Evolutionary conservation across 2,329 filamentous ascomycete species (phyloP).

Genomic region (Fusarium sp.): DNA sequence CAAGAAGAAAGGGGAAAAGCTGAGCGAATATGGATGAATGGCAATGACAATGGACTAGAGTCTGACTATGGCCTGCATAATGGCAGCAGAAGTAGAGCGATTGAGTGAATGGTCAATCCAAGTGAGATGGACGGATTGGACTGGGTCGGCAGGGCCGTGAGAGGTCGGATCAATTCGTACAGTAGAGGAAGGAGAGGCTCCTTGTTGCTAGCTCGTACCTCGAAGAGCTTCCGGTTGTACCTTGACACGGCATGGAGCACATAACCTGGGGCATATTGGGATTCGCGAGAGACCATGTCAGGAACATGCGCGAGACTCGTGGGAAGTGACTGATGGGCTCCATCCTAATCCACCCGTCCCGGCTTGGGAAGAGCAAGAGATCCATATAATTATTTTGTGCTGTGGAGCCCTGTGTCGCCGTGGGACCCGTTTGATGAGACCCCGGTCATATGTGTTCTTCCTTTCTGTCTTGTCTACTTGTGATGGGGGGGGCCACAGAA

Average conservation of each 20-base stretch:
- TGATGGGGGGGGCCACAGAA: slow-evolving; percentile 23
- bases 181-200: slow-evolving; percentile 15
- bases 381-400: slow-evolving; percentile 26
- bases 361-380: slow-evolving; percentile 17
- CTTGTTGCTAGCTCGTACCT: slow-evolving; percentile 39
- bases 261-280: slow-evolving; percentile 38
- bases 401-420: slow-evolving; percentile 31
- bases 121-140: background rate
- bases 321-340: slow-evolving; percentile 27
- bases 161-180: slow-evolving; percentile 41
- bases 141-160: slow-evolving; percentile 37
- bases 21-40: slow-evolving; percentile 18
- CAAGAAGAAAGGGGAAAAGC: slow-evolving; percentile 7
- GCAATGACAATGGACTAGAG: slow-evolving; percentile 14
- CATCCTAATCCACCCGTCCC: slow-evolving; percentile 36
- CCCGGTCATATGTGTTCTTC: slow-evolving; percentile 25
- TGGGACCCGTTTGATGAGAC: slow-evolving; percentile 37
- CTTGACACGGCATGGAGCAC: slow-evolving; percentile 32
- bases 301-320: slow-evolving; percentile 35
- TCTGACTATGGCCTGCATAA: slow-evolving; percentile 13
- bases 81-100: slow-evolving; percentile 16
- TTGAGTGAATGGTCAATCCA: slow-evolving; percentile 17
- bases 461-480: slow-evolving; percentile 25
- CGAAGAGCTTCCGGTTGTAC: slow-evolving; percentile 37
- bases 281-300: slow-evolving; percentile 35